Evolutionary conservation across 129 eudicot species (phyloP).

Genomic region (Flaveria robusta): DNA sequence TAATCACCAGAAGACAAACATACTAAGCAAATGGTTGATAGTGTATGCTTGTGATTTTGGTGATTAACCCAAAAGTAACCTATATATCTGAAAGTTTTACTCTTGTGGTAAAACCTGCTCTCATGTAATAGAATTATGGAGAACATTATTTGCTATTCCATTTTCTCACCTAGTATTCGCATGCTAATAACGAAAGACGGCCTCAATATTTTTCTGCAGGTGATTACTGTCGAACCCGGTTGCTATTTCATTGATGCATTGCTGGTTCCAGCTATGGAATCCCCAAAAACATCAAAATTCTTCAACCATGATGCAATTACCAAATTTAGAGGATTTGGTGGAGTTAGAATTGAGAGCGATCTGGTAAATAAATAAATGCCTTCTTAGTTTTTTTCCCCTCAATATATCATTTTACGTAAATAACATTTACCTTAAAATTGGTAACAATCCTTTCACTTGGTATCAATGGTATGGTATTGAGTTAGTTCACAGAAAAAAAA

Average conservation of each 20-base stretch:
- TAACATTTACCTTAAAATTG: neutral
- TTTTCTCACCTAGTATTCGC: neutral
- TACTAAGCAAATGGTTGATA: neutral
- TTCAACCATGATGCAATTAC: conserved; percentile 55
- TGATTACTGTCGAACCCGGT: conserved; percentile 97
- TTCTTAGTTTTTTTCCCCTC: neutral
- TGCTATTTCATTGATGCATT: conserved; percentile 95
- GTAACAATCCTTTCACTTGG: neutral
- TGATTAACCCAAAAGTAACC: conserved; percentile 3
- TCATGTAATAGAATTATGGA: too few relatives aligned
- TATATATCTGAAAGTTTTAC: neutral
- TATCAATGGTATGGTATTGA: neutral
- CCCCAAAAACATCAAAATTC: conserved; percentile 66
- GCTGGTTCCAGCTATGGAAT: conserved; percentile 79
- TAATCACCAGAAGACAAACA: neutral
- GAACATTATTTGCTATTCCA: neutral
- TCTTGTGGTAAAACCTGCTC: neutral
- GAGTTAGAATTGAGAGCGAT: conserved; percentile 95
- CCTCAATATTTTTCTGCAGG: conserved; percentile 48
- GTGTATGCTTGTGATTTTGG: neutral
- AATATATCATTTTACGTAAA: neutral
- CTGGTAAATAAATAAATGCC: conserved; percentile 50
- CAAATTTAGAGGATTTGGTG: conserved; percentile 85
- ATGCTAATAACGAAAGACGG: conserved; percentile 9
- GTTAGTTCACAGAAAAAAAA: neutral